A percentile compares a stretch with the other conserved stretches of the same genome.
phyloP scores from a whole-genome alignment of 495 filamentous ascomycete species.

The Aspergillus ostianus region DNA sequence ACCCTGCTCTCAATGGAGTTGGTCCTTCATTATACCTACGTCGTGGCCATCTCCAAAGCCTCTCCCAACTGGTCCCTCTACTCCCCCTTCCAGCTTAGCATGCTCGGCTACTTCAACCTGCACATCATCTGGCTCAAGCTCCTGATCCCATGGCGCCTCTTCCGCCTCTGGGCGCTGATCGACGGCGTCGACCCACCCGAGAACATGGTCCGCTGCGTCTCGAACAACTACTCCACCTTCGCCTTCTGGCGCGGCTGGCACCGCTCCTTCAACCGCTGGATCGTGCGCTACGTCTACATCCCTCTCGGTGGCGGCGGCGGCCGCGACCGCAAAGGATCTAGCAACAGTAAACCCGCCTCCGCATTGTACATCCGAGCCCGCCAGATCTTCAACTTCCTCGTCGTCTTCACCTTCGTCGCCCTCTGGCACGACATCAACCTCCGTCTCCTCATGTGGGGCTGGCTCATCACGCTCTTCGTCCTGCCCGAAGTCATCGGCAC shows the following conservation, averaged over 20 bases:
- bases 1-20: conserved; percentile 89
- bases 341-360: conserved; percentile 29
- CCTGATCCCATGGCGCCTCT: conserved; percentile 93
- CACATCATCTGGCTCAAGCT: conserved; percentile 98
- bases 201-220: conserved; percentile 97
- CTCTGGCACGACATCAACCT: conserved; percentile 98
- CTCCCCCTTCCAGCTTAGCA: conserved; percentile 81
- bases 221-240: conserved; percentile 88
- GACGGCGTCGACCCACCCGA: conserved; percentile 95
- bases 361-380: conserved; percentile 30
- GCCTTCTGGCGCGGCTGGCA: conserved; percentile 98
- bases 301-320: conserved; percentile 74
- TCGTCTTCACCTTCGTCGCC: conserved; percentile 97
- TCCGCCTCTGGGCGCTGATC: conserved; percentile 87
- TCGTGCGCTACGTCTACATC: conserved; percentile 90
- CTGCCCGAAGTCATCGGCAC: conserved; percentile 77
- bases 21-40: conserved; percentile 90
- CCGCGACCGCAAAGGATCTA: conserved; percentile 34
- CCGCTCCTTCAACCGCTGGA: conserved; percentile 89
- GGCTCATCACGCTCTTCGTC: conserved; percentile 92
- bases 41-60: conserved; percentile 85
- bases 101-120: conserved; percentile 95
- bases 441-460: conserved; percentile 92
- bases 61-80: conserved; percentile 77
- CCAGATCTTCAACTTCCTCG: conserved; percentile 64